Evolutionary conservation across 2,329 filamentous ascomycete species (phyloP).

Genomic region (Curvularia lunata): DNA sequence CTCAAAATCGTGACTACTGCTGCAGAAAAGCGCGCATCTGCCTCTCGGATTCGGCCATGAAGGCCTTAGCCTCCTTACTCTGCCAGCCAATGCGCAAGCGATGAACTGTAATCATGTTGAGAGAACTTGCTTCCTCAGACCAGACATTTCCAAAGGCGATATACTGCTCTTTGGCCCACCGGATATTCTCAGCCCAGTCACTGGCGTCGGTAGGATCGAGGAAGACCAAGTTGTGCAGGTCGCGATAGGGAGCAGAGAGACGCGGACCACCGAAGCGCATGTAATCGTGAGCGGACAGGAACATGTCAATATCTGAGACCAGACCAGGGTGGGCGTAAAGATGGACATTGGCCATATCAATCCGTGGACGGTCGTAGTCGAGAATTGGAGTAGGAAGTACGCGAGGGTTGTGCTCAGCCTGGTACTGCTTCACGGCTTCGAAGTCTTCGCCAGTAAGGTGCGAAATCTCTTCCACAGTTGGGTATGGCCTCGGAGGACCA

Average conservation of each 20-base stretch:
- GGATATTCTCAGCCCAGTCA: constrained; percentile 45
- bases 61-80: constrained; percentile 25
- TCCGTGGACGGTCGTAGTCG: constrained; percentile 17
- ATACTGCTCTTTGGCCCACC: constrained; percentile 43
- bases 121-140: constrained; percentile 37
- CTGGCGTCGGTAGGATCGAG: constrained; percentile 23
- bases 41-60: too few relatives aligned
- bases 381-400: too few relatives aligned
- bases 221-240: constrained; percentile 33
- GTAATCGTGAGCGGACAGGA: constrained; percentile 21
- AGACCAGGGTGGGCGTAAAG: constrained; percentile 22
- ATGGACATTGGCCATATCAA: constrained; percentile 24
- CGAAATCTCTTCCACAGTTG: background rate
- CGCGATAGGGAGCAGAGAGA: constrained; percentile 29
- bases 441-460: background rate
- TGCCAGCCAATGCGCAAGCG: constrained; percentile 31
- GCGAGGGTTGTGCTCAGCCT: background rate
- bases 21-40: too few relatives aligned
- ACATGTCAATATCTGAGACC: constrained; percentile 14
- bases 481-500: background rate
- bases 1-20: background rate
- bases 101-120: constrained; percentile 31
- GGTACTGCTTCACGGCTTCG: too few relatives aligned
- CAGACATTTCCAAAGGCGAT: constrained; percentile 29
- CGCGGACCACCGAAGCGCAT: constrained; percentile 31